Evolutionary conservation across 345 rosid genomes (phyloP).

Genomic region (Salix viminalis): DNA sequence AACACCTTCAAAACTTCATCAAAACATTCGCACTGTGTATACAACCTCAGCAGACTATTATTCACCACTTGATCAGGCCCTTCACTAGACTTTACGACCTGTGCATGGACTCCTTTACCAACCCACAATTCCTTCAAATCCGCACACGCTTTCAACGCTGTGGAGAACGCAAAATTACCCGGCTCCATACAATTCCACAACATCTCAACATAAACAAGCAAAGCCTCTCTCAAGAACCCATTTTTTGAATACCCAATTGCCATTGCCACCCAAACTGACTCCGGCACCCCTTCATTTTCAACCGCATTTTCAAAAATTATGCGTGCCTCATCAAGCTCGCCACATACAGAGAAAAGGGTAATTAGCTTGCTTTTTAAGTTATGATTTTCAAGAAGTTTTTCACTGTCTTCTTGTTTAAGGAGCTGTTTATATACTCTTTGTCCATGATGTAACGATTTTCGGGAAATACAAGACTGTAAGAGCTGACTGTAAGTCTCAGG

Average conservation of each 20-base stretch:
- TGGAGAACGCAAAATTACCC: conserved; percentile 40
- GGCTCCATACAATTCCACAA: conserved; percentile 27
- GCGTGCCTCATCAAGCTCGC: conserved; percentile 35
- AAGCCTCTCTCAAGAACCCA: conserved; percentile 30
- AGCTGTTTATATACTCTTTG: conserved; percentile 23
- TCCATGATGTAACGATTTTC: conserved; percentile 39
- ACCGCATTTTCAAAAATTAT: conserved; percentile 28
- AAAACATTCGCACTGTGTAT: conserved; percentile 24
- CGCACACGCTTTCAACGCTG: conserved; percentile 41
- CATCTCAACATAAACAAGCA: conserved; percentile 33
- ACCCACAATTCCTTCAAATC: conserved; percentile 19
- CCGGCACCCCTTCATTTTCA: conserved; percentile 11
- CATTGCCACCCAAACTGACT: conserved; percentile 48
- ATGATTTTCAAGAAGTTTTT: conserved; percentile 22
- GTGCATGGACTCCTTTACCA: conserved; percentile 42
- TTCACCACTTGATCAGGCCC: conserved; percentile 46
- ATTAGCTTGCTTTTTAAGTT: conserved; percentile 37
- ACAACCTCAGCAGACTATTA: conserved; percentile 28
- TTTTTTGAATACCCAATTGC: conserved; percentile 46
- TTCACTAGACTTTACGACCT: conserved; percentile 35
- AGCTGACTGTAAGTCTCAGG: conserved; percentile 26
- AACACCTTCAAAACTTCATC: conserved; percentile 30
- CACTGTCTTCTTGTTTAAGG: conserved; percentile 7
- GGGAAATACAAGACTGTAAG: conserved; percentile 44
- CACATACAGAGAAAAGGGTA: conserved; percentile 45